Evolutionary conservation across 306 rosid species (phyloP).

Genomic region (Trifolium dubium): DNA sequence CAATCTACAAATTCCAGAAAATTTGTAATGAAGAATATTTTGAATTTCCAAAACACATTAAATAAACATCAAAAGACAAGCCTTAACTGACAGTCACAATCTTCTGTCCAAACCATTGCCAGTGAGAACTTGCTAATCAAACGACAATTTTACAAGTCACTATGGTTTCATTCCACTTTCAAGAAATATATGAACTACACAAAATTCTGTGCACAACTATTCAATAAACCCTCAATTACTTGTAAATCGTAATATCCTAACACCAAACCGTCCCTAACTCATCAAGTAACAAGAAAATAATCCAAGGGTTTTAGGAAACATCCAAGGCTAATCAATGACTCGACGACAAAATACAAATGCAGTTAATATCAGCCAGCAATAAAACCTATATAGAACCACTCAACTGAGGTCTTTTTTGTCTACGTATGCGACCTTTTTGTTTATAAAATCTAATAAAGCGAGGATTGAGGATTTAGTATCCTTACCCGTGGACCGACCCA

Average conservation of each 20-base stretch:
- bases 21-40: neutral
- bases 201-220: neutral
- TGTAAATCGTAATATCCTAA: neutral
- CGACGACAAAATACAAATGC: neutral
- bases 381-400: neutral
- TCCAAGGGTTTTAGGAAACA: conserved; percentile 5
- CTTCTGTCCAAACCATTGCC: neutral
- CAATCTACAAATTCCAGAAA: conserved; percentile 13
- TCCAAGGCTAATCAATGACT: conserved; percentile 21
- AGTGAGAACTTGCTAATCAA: conserved; percentile 3
- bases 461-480: too few species aligned
- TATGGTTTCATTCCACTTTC: neutral
- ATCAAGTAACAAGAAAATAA: conserved; percentile 6
- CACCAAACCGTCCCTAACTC: conserved; percentile 6
- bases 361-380: conserved; percentile 9
- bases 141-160: conserved; percentile 1
- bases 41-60: conserved; percentile 22
- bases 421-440: too few species aligned
- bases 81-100: conserved; percentile 12
- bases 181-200: conserved; percentile 1
- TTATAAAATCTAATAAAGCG: too few species aligned
- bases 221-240: conserved; percentile 12
- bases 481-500: too few species aligned
- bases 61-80: conserved; percentile 10
- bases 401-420: neutral